phyloP scores from a whole-genome alignment of 2,329 filamentous ascomycete species.

The Sarocladium strictum region DNA sequence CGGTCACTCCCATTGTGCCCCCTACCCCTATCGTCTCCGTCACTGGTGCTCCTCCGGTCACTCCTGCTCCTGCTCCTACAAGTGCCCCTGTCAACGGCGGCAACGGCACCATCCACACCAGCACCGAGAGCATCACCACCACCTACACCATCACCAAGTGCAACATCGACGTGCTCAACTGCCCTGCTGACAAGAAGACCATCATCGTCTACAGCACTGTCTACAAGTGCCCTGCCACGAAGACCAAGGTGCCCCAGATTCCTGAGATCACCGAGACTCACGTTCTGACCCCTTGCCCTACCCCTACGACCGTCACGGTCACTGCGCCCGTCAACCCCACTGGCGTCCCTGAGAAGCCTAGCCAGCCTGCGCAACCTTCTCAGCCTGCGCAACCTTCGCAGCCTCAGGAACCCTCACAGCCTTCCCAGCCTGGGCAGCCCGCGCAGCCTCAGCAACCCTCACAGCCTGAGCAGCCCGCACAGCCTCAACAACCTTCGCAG shows the following conservation, averaged over 20 bases:
- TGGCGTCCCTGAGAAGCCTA: conserved; percentile 3
- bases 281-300: conserved; percentile 19
- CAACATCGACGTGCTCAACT: conserved; percentile 31
- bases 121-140: conserved; percentile 19
- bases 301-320: conserved; percentile 14
- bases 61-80: conserved; percentile 2
- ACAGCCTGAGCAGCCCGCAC: background rate
- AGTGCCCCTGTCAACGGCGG: conserved; percentile 12
- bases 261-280: conserved; percentile 11
- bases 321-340: conserved; percentile 1
- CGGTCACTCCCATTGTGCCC: too few relatives aligned
- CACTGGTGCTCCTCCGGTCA: conserved; percentile 9
- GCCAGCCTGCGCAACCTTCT: background rate
- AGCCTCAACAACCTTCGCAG: background rate
- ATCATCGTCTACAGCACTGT: conserved; percentile 23
- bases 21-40: too few relatives aligned
- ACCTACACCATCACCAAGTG: conserved; percentile 29
- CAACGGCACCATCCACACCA: conserved; percentile 14
- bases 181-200: conserved; percentile 32
- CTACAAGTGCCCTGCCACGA: conserved; percentile 18
- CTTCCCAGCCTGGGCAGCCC: background rate
- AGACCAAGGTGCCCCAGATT: conserved; percentile 11
- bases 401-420: background rate
- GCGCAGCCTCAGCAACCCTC: background rate
- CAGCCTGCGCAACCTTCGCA: background rate